A percentile compares a stretch with the other conserved stretches of the same genome.
These are phyloP conservation scores for Carex cristatella DNA, from an alignment of 176 grass and related monocot genomes.

Conservation along the genomic window DNA sequence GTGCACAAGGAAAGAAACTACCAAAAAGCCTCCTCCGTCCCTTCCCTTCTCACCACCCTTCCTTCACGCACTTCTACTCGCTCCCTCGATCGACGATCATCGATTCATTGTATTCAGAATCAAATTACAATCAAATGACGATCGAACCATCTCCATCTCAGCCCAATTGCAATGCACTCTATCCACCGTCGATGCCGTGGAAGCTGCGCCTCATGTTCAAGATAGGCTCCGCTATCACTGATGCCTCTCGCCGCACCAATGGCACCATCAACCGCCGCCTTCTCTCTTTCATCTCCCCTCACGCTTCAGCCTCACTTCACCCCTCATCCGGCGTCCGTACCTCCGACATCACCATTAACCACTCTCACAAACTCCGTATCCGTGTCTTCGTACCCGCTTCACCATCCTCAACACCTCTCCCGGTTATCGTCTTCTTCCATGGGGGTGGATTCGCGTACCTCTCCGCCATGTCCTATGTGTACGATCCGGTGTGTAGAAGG, in stretches of 20 bases:
- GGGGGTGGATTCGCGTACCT: conserved; percentile 83
- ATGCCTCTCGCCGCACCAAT: conserved; percentile 42
- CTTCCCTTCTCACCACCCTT: neutral
- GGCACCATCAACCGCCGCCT: conserved; percentile 62
- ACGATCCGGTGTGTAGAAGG: conserved; percentile 64
- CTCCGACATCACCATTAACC: conserved; percentile 33
- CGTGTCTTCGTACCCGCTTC: conserved; percentile 42
- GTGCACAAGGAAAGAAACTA: too few relatives aligned
- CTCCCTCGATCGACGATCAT: too few relatives aligned
- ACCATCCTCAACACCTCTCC: neutral
- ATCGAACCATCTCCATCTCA: neutral
- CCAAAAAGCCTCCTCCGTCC: too few relatives aligned
- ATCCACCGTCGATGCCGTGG: conserved; percentile 55
- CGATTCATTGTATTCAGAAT: neutral
- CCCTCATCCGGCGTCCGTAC: conserved; percentile 36
- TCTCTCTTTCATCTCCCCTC: conserved; percentile 16
- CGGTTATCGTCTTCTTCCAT: conserved; percentile 74
- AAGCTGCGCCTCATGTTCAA: conserved; percentile 32
- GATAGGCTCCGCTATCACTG: conserved; percentile 27
- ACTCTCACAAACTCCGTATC: conserved; percentile 21
- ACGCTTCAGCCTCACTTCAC: conserved; percentile 17
- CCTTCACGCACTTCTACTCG: neutral
- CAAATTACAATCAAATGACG: conserved; percentile 14
- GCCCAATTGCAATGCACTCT: neutral
- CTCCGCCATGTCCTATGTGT: conserved; percentile 33